Evolutionary conservation across 2,329 filamentous ascomycete genomes (phyloP).

Genomic region (Calonectria pauciramosa): DNA sequence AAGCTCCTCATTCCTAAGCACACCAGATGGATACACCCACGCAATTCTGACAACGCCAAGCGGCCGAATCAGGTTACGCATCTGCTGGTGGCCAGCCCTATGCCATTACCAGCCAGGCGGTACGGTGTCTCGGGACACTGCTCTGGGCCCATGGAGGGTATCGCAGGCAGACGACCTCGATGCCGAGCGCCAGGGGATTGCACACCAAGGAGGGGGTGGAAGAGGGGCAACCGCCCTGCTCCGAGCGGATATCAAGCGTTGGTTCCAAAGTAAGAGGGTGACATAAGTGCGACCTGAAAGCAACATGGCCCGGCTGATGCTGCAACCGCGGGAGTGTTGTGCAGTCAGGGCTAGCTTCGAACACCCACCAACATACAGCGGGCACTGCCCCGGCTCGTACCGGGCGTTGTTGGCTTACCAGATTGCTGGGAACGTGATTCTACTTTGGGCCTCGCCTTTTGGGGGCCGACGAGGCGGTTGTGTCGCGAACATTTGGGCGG

Average conservation of each 20-base stretch:
- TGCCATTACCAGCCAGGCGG: slow-evolving; percentile 22
- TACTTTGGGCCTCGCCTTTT: background rate
- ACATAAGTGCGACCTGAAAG: slow-evolving; percentile 12
- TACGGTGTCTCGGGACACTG: slow-evolving; percentile 22
- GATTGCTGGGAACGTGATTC: slow-evolving; percentile 26
- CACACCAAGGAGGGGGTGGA: background rate
- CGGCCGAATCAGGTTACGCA: background rate
- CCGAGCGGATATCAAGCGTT: slow-evolving; percentile 4
- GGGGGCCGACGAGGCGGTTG: background rate
- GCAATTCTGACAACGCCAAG: background rate
- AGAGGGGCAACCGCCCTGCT: slow-evolving; percentile 16
- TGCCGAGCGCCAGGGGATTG: background rate
- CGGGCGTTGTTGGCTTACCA: slow-evolving; percentile 27
- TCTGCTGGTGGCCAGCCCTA: background rate
- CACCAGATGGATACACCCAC: background rate
- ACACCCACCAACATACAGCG: slow-evolving; percentile 16
- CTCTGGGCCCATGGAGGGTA: background rate
- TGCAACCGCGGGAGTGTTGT: slow-evolving; percentile 27
- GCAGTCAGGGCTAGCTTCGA: slow-evolving; percentile 25
- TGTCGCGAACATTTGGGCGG: background rate
- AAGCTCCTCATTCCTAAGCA: background rate
- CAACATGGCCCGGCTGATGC: slow-evolving; percentile 19
- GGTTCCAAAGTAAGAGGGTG: slow-evolving; percentile 3
- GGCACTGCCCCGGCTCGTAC: background rate
- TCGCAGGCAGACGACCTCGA: background rate